Evolutionary conservation across 1,284 basidiomycete genomes (phyloP).

Genomic region (Rhodotorula sp.): DNA sequence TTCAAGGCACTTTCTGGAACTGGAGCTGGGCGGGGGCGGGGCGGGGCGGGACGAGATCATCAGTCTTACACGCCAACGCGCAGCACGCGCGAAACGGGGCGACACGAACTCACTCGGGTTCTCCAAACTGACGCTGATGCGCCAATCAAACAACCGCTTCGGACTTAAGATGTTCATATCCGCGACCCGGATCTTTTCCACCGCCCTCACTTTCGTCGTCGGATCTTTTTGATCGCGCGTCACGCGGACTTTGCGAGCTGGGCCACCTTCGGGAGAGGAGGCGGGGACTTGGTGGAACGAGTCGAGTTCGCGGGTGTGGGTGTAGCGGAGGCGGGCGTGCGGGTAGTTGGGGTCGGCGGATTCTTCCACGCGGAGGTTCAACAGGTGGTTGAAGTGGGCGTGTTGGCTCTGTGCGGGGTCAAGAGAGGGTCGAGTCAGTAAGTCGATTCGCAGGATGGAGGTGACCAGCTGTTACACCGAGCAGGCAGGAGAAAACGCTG

Average conservation of each 20-base stretch:
- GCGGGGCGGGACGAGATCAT: not conserved
- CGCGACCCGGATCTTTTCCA: slow-evolving; percentile 77
- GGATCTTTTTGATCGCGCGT: slow-evolving; percentile 76
- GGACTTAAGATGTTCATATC: slow-evolving; percentile 86
- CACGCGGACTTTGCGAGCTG: slow-evolving; percentile 66
- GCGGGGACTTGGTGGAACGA: slow-evolving; percentile 62
- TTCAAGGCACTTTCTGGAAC: slow-evolving; percentile 44
- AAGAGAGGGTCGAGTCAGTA: too few relatives aligned
- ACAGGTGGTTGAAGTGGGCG: slow-evolving; percentile 74
- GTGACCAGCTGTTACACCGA: too few relatives aligned
- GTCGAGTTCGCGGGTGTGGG: slow-evolving; percentile 73
- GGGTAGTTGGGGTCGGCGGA: slow-evolving; percentile 55
- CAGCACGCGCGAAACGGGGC: not conserved
- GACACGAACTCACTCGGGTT: slow-evolving; percentile 50
- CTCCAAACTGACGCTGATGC: slow-evolving; percentile 87
- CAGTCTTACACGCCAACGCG: too few relatives aligned
- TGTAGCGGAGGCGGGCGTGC: slow-evolving; percentile 66
- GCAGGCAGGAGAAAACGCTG: slow-evolving; percentile 26
- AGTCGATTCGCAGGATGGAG: too few relatives aligned
- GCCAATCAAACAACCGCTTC: slow-evolving; percentile 79
- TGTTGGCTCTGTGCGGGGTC: slow-evolving; percentile 91
- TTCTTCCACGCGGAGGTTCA: slow-evolving; percentile 69
- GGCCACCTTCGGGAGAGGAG: slow-evolving; percentile 41
- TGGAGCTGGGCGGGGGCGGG: slow-evolving; percentile 27
- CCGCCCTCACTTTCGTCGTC: slow-evolving; percentile 52